Base-by-base conservation (phyloP, 2,329 filamentous ascomycete species). In the Claviceps paspali region DNA sequence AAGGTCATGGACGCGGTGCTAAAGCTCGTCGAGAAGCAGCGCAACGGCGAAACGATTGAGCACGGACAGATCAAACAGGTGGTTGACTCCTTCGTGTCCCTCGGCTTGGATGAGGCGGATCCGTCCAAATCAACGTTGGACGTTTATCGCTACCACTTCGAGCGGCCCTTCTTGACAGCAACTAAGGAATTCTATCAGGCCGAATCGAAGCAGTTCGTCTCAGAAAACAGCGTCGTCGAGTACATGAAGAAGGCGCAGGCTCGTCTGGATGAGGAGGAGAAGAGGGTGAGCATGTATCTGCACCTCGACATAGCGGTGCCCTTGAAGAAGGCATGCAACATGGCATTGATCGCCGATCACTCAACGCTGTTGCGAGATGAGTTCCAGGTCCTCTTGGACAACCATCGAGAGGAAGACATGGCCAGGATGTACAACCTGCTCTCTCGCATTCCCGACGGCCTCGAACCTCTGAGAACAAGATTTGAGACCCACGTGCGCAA, bases 201-300 rank as follows among this genome's bases (percentile, higher is more conserved):
- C 32, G 92, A 98, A 57, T 96, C 91, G 15, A 84, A 85, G 50
- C 81, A 86, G 45, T 98, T 98, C 54, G 76, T 98, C 24, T 83
- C 86, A 9, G 88, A 96, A 58, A 98, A 98, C 56, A 93, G 82
- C 45, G 86, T 98, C 4, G 87, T 98, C 24, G 91, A 98, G 54
- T 98, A 96, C 62, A 96, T 98, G 91, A 96, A 96, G 68, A 98
- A 98, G 71, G 92, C 91, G 1, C 88, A 96, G 61, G 63, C 76
- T 29, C 79, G 91, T 23, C 63, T 98, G 42, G 76, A 84, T 6
- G 91, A 98, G 59, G 91, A 98, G 59, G 91, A 93, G 62, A 84
- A 88, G 53, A 83, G 91, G 19, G 91, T 98, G 8, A 77, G 77
- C 46, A 76, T 96, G 53, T 98, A 93, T 53, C 69, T 98, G 32